Percentiles rank a stretch among this genome's conserved stretches.
phyloP scores from a whole-genome alignment of 2,329 filamentous ascomycete species.

The Didymella arachidicola region DNA sequence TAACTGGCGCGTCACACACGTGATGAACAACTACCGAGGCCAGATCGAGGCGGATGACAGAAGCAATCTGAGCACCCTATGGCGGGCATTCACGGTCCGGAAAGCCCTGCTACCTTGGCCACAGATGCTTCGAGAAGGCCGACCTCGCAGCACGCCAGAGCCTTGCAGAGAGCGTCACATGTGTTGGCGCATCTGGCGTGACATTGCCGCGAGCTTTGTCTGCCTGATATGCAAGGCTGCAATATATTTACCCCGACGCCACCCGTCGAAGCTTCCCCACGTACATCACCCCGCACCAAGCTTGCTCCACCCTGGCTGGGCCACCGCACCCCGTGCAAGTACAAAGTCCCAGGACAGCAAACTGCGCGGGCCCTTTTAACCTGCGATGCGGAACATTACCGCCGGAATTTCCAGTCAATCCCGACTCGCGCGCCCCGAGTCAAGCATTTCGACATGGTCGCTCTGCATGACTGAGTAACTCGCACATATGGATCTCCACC shows the following conservation, averaged over 20 bases:
- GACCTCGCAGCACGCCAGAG: neutral
- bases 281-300: conserved; percentile 14
- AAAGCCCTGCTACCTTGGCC: neutral
- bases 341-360: neutral
- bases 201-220: neutral
- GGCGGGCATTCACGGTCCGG: conserved; percentile 12
- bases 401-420: neutral
- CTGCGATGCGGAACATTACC: conserved; percentile 7
- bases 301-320: conserved; percentile 4
- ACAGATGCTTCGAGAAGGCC: conserved; percentile 10
- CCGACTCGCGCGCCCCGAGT: conserved; percentile 12
- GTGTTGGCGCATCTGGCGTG: conserved; percentile 8
- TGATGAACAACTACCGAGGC: conserved; percentile 16
- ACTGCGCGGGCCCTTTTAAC: neutral
- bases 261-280: conserved; percentile 15
- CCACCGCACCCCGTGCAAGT: conserved; percentile 1
- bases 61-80: conserved; percentile 2
- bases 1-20: conserved; percentile 13
- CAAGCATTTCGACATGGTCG: neutral
- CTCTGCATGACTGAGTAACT: conserved; percentile 2
- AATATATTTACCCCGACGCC: neutral
- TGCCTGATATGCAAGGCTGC: neutral
- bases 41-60: conserved; percentile 21
- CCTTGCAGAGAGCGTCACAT: conserved; percentile 6
- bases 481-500: conserved; percentile 1